phyloP scores from a whole-genome alignment of 2,329 filamentous ascomycete genomes.

The Fusarium sp. region DNA sequence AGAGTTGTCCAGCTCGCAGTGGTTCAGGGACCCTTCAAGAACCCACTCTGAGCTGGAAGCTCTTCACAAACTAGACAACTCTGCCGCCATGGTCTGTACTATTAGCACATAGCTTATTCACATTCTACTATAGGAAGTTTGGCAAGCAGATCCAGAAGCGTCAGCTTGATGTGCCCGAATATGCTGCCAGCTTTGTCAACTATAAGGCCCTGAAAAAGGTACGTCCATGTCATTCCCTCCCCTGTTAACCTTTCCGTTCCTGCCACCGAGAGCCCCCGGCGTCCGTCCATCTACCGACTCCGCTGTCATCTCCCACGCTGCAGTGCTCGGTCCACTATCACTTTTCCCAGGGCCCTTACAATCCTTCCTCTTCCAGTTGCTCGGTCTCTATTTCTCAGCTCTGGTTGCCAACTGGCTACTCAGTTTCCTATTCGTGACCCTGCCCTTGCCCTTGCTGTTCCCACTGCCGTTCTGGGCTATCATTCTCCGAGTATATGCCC shows the following conservation, averaged over 20 bases:
- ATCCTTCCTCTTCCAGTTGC: slow-evolving; percentile 1
- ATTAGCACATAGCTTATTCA: slow-evolving; percentile 18
- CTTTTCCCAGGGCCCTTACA: slow-evolving; percentile 16
- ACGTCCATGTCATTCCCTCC: slow-evolving; percentile 39
- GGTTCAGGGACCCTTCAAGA: slow-evolving; percentile 4
- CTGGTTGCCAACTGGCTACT: neutral
- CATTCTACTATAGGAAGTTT: slow-evolving; percentile 81
- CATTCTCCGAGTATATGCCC: slow-evolving; percentile 10
- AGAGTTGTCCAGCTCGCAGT: slow-evolving; percentile 1
- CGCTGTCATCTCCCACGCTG: slow-evolving; percentile 36
- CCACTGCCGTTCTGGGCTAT: slow-evolving; percentile 6
- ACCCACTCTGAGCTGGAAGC: neutral
- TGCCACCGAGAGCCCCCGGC: slow-evolving; percentile 30
- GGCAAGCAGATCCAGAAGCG: slow-evolving; percentile 99
- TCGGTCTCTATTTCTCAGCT: slow-evolving; percentile 12
- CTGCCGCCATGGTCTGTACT: neutral
- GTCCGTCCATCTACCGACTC: slow-evolving; percentile 25
- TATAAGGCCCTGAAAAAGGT: slow-evolving; percentile 99
- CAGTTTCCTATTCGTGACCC: neutral
- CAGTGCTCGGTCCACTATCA: slow-evolving; percentile 22
- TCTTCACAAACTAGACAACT: neutral
- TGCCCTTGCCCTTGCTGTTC: slow-evolving; percentile 2
- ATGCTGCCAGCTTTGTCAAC: slow-evolving; percentile 98
- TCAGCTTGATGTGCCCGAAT: slow-evolving; percentile 98
- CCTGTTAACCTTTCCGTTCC: slow-evolving; percentile 31